Conservation (phyloP, 1,284 basidiomycete genomes). For the Irpex sp. region DNA sequence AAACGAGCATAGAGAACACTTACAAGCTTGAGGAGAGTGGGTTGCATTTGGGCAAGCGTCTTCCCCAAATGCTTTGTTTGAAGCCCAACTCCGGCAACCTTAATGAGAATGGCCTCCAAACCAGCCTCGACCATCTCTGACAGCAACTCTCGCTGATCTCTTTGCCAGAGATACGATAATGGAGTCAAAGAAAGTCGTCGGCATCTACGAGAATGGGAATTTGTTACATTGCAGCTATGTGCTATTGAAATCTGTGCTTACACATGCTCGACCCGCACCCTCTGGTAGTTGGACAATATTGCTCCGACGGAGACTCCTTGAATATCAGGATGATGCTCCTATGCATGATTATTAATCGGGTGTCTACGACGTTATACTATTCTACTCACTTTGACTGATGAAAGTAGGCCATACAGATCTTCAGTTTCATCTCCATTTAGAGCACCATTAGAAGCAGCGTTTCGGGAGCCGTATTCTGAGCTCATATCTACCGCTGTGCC, state of each 20-base stretch:
- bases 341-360: slow-evolving; percentile 8
- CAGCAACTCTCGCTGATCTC: slow-evolving; percentile 80
- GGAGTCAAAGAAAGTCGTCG: slow-evolving; percentile 77
- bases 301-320: slow-evolving; percentile 92
- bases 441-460: slow-evolving; percentile 40
- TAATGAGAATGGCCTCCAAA: slow-evolving; percentile 85
- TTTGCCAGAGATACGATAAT: slow-evolving; percentile 92
- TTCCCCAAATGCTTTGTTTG: slow-evolving; percentile 76
- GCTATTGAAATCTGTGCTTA: slow-evolving; percentile 33
- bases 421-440: slow-evolving; percentile 90
- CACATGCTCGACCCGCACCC: slow-evolving; percentile 97
- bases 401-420: slow-evolving; percentile 80
- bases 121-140: slow-evolving; percentile 82
- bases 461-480: slow-evolving; percentile 77
- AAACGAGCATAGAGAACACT: slow-evolving; percentile 17
- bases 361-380: not conserved
- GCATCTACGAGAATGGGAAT: slow-evolving; percentile 45
- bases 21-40: slow-evolving; percentile 71
- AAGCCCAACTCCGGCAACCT: slow-evolving; percentile 94
- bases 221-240: not conserved
- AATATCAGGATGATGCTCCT: slow-evolving; percentile 79
- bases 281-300: slow-evolving; percentile 96
- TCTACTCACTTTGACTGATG: slow-evolving; percentile 64
- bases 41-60: slow-evolving; percentile 70
- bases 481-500: slow-evolving; percentile 81